Conservation (phyloP, 768 basidiomycete genomes). For the Rickenella mellea region DNA sequence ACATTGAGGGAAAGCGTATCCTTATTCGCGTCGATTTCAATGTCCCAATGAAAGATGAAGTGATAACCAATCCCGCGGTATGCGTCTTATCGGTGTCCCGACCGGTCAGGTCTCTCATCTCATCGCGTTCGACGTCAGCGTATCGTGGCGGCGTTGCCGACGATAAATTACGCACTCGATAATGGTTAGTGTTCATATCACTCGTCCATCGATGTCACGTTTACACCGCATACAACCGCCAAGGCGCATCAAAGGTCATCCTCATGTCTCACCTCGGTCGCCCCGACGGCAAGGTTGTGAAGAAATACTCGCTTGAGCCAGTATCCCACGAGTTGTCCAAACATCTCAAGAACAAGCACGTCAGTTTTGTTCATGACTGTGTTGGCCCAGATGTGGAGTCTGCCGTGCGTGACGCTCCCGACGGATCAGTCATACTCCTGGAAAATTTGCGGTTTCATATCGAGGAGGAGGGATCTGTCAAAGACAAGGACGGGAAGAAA, state of each 20-base stretch:
- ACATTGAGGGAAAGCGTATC: conserved; percentile 82
- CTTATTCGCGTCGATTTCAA: conserved; percentile 96
- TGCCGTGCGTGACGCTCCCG: conserved; percentile 54
- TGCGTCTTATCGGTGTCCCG: conserved; percentile 22
- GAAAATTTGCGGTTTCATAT: conserved; percentile 99
- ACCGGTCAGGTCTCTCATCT: conserved; percentile 5
- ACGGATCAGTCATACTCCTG: conserved; percentile 76
- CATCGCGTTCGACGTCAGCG: conserved; percentile 42
- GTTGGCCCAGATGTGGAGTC: conserved; percentile 82
- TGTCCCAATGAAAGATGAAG: conserved; percentile 82
- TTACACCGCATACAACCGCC: conserved; percentile 7
- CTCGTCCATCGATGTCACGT: conserved; percentile 1
- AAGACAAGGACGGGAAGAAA: conserved; percentile 92
- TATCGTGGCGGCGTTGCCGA: conserved; percentile 93
- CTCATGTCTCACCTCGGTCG: conserved; percentile 98
- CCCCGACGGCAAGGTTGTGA: conserved; percentile 83
- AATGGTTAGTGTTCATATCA: conserved; percentile 38
- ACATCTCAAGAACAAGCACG: conserved; percentile 51
- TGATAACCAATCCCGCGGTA: conserved; percentile 95
- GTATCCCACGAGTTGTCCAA: conserved; percentile 74
- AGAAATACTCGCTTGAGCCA: conserved; percentile 86
- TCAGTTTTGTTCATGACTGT: conserved; percentile 78
- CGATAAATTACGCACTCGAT: conserved; percentile 87
- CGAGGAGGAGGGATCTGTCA: conserved; percentile 91
- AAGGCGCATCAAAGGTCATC: conserved; percentile 74